phyloP scores from a whole-genome alignment of 768 basidiomycete genomes.

The Coprinopsis marcescibilis region DNA sequence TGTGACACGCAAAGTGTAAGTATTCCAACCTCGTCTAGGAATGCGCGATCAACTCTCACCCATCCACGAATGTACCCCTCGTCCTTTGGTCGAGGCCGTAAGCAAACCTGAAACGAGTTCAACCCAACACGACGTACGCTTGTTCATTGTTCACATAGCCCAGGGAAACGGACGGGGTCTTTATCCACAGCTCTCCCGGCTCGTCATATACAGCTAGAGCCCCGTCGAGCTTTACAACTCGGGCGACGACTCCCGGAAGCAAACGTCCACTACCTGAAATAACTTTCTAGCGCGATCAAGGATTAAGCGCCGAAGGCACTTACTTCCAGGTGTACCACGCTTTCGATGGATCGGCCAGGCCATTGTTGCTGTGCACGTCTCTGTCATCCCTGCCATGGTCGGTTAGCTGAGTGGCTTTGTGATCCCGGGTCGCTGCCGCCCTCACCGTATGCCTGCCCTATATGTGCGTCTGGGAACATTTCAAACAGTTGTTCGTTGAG shows the following conservation, averaged over 20 bases:
- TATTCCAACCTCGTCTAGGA: no score
- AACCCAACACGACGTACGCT: conserved; percentile 42
- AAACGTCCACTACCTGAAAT: conserved; percentile 45
- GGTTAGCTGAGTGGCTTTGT: background rate
- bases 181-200: conserved; percentile 54
- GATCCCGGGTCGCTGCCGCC: background rate
- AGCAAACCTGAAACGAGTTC: background rate
- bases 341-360: conserved; percentile 44
- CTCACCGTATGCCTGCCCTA: conserved; percentile 56
- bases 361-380: conserved; percentile 47
- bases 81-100: conserved; percentile 37
- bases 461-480: conserved; percentile 46
- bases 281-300: no score
- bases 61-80: conserved; percentile 61
- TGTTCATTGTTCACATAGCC: conserved; percentile 53
- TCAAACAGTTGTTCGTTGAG: conserved; percentile 42
- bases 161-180: conserved; percentile 48
- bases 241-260: conserved; percentile 49
- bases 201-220: conserved; percentile 49
- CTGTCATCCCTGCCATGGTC: conserved; percentile 52
- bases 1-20: conserved; percentile 20
- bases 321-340: conserved; percentile 49
- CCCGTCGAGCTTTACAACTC: conserved; percentile 55
- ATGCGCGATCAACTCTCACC: no score
- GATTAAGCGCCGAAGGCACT: conserved; percentile 7